Evolutionary conservation across 352 stramenopile genomes (phyloP).

Genomic region (Sclerospora graminicola): DNA sequence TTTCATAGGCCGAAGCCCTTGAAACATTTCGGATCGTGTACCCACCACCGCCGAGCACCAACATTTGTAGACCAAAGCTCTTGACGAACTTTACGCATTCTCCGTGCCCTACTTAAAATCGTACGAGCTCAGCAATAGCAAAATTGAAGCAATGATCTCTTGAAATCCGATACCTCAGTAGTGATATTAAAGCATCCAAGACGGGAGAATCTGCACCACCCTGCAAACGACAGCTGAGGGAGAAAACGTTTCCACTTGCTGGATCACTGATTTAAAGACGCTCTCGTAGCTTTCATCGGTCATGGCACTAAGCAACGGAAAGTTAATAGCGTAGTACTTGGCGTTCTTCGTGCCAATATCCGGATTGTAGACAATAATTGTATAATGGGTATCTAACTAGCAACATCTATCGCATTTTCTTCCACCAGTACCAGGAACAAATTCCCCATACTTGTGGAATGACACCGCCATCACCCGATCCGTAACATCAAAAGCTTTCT

Average conservation of each 20-base stretch:
- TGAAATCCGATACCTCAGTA: too few species aligned
- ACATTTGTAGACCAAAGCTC: slow-evolving; percentile 72
- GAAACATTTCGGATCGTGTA: slow-evolving; percentile 86
- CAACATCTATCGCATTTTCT: neutral
- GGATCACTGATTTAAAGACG: slow-evolving; percentile 97
- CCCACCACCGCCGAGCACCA: slow-evolving; percentile 76
- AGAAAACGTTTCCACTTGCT: slow-evolving; percentile 83
- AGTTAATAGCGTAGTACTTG: slow-evolving; percentile 96
- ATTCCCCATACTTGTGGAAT: slow-evolving; percentile 99
- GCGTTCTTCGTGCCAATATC: slow-evolving; percentile 92
- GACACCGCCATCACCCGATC: slow-evolving; percentile 98
- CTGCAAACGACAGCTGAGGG: slow-evolving; percentile 94
- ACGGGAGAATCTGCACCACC: slow-evolving; percentile 96
- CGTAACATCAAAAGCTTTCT: slow-evolving; percentile 95
- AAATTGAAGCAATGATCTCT: slow-evolving; percentile 99
- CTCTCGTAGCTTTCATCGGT: slow-evolving; percentile 92
- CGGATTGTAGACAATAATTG: slow-evolving; percentile 18
- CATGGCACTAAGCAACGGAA: slow-evolving; percentile 93
- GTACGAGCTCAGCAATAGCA: neutral
- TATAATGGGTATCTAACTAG: neutral
- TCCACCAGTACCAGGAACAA: slow-evolving; percentile 95
- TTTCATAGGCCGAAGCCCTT: slow-evolving; percentile 97
- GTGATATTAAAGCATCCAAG: slow-evolving; percentile 92
- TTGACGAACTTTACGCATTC: slow-evolving; percentile 82
- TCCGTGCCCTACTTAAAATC: slow-evolving; percentile 36